phyloP scores from a whole-genome alignment of 495 filamentous ascomycete genomes.

The Penicillium manginii region DNA sequence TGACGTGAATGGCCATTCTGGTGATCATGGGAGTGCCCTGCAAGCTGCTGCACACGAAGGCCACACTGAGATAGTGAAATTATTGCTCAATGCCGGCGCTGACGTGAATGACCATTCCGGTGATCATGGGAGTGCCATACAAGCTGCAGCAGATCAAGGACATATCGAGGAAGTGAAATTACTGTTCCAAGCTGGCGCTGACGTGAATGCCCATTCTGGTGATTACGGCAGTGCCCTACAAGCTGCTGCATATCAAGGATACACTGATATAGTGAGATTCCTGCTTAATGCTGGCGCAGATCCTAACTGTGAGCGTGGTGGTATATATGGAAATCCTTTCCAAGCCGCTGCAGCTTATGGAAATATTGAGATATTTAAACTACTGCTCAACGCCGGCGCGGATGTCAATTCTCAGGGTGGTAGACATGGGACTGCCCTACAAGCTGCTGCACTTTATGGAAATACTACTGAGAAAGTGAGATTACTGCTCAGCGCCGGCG shows the following conservation, averaged over 20 bases:
- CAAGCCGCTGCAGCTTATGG: constrained; percentile 5
- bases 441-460: background rate
- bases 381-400: constrained; percentile 14
- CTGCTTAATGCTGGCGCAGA: constrained; percentile 12
- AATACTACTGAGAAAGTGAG: background rate
- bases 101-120: background rate
- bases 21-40: background rate
- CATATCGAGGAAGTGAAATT: background rate
- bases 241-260: constrained; percentile 1
- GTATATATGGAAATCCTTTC: constrained; percentile 14
- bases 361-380: constrained; percentile 9
- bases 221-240: constrained; percentile 16
- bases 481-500: background rate
- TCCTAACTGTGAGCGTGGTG: constrained; percentile 7
- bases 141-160: background rate
- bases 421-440: background rate
- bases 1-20: background rate
- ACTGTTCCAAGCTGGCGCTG: background rate
- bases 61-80: background rate
- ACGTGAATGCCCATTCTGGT: constrained; percentile 9
- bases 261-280: constrained; percentile 12
- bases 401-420: constrained; percentile 10
- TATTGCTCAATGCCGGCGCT: background rate
- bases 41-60: background rate
- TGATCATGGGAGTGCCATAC: background rate